Percentiles rank a stretch among this genome's conserved stretches.
Conservation (phyloP, 2,329 filamentous ascomycete genomes). For the Calonectria pseudoturangicola region DNA sequence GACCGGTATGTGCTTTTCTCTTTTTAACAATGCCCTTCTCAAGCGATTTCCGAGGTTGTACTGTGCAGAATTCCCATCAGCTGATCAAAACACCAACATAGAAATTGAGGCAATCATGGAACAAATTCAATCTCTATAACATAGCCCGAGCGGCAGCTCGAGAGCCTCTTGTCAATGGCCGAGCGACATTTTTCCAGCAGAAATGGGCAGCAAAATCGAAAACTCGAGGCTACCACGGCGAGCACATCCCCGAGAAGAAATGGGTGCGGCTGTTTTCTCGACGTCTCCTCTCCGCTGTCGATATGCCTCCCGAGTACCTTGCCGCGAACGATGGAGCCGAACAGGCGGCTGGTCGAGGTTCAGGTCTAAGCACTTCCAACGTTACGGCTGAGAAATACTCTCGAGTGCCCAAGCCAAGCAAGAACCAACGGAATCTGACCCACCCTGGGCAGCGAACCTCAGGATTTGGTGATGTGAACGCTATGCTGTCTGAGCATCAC, state of each 20-base stretch:
- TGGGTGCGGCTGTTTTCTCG: constrained; percentile 96
- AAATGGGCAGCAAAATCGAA: constrained; percentile 95
- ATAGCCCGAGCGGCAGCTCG: constrained; percentile 68
- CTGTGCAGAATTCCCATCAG: constrained; percentile 37
- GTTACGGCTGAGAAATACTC: constrained; percentile 61
- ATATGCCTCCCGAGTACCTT: constrained; percentile 88
- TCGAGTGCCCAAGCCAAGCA: constrained; percentile 51
- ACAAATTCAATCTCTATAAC: constrained; percentile 98
- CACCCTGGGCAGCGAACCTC: constrained; percentile 51
- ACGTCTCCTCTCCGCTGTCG: constrained; percentile 86
- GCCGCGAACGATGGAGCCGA: constrained; percentile 88
- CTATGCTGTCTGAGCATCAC: constrained; percentile 59
- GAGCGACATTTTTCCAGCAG: constrained; percentile 93
- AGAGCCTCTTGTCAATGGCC: constrained; percentile 56
- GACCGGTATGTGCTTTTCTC: constrained; percentile 71
- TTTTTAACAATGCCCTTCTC: constrained; percentile 28
- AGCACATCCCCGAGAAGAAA: constrained; percentile 93
- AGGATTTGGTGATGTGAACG: constrained; percentile 58
- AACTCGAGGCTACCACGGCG: constrained; percentile 92
- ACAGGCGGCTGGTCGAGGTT: constrained; percentile 88
- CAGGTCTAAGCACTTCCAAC: constrained; percentile 71
- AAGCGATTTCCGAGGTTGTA: constrained; percentile 17
- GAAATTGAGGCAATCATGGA: constrained; percentile 98
- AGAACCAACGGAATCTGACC: constrained; percentile 42
- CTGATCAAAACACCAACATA: constrained; percentile 62